Percentiles rank a stretch among this genome's conserved stretches.
These are phyloP conservation scores for Tieghemostelium lacteum DNA, from an alignment of 78 protist species.

Conservation along the genomic window DNA sequence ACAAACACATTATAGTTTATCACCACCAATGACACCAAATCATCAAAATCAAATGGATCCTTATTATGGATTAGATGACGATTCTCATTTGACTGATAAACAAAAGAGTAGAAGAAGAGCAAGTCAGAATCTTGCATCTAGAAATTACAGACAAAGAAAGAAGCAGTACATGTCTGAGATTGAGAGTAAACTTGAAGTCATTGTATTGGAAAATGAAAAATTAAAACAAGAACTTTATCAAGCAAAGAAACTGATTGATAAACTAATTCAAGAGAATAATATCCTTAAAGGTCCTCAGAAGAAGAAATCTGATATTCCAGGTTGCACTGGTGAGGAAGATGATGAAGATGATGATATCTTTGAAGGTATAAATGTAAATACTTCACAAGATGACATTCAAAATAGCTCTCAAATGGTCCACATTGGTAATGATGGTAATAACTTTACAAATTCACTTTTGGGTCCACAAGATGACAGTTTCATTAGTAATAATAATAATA, in stretches of 20 bases:
- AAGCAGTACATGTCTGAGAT: constrained; percentile 32
- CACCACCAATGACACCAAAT: not conserved
- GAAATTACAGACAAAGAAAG: constrained; percentile 75
- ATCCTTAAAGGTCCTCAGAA: constrained; percentile 17
- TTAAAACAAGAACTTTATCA: constrained; percentile 25
- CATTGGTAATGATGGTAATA: no score
- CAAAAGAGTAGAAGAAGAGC: constrained; percentile 78
- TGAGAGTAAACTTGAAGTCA: constrained; percentile 22
- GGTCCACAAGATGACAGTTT: not conserved
- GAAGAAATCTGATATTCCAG: constrained; percentile 58
- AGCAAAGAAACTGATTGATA: constrained; percentile 5
- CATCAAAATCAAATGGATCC: no score
- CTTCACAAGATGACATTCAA: not conserved
- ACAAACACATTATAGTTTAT: not conserved
- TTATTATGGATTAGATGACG: no score
- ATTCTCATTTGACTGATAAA: constrained; percentile 40
- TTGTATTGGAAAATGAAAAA: constrained; percentile 29
- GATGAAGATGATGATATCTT: constrained; percentile 31
- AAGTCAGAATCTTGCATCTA: constrained; percentile 57
- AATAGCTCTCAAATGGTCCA: no score
- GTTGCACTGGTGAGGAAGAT: constrained; percentile 57
- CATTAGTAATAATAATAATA: no score
- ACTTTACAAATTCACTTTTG: not conserved
- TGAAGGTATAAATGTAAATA: no score
- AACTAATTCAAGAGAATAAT: constrained; percentile 41